Percentiles rank a stretch among this genome's conserved stretches.
Evolutionary conservation across 2,329 filamentous ascomycete genomes (phyloP).

Genomic region (Cordyceps militaris): DNA sequence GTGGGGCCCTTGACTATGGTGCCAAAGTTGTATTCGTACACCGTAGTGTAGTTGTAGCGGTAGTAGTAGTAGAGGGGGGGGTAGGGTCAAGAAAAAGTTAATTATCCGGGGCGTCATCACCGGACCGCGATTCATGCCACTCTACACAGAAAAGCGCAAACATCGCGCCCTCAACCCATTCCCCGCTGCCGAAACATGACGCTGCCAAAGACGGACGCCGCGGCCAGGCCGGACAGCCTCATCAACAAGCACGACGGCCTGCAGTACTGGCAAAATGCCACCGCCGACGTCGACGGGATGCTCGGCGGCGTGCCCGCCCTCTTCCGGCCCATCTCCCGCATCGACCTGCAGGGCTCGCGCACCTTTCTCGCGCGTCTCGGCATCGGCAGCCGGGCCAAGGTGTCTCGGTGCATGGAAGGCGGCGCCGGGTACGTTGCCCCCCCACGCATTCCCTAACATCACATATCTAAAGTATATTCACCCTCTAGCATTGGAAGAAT

Average conservation of each 20-base stretch:
- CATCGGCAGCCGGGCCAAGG: slow-evolving; percentile 26
- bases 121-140: no score
- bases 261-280: slow-evolving; percentile 41
- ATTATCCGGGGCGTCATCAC: no score
- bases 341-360: slow-evolving; percentile 62
- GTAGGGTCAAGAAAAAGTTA: no score
- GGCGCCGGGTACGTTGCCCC: slow-evolving; percentile 31
- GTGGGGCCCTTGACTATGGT: neutral
- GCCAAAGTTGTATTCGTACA: no score
- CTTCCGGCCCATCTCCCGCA: slow-evolving; percentile 41
- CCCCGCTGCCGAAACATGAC: neutral
- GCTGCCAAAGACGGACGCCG: neutral
- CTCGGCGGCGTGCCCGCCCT: slow-evolving; percentile 58
- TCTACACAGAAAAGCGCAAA: no score
- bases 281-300: slow-evolving; percentile 55
- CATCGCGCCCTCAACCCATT: neutral
- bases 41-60: no score
- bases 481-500: slow-evolving; percentile 51
- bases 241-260: slow-evolving; percentile 1
- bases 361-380: slow-evolving; percentile 64
- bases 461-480: no score
- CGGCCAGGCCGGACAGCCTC: neutral
- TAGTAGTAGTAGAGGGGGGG: no score
- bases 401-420: slow-evolving; percentile 29
- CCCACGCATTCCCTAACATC: neutral